A percentile compares a stretch with the other conserved stretches of the same genome.
phyloP scores from a whole-genome alignment of 2,329 filamentous ascomycete species.

The Clarireedia monteithiana region DNA sequence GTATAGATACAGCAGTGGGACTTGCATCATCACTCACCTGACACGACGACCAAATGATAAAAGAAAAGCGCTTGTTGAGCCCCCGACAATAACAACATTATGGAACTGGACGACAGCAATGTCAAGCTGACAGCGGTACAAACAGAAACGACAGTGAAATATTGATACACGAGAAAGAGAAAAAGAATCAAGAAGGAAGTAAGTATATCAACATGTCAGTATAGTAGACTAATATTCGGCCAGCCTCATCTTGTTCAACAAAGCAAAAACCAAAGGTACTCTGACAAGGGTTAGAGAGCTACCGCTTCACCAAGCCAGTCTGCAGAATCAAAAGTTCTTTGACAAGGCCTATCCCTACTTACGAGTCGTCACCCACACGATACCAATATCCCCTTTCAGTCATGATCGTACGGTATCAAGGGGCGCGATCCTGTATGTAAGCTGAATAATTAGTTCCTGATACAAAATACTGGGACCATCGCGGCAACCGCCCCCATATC shows the following conservation, averaged over 20 bases:
- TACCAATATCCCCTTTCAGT: too few relatives aligned
- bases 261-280: too few relatives aligned
- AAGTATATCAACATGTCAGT: neutral
- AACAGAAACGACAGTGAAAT: neutral
- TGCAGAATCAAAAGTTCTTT: too few relatives aligned
- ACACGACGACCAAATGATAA: neutral
- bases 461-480: neutral
- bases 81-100: neutral
- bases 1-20: neutral
- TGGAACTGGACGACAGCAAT: neutral
- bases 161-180: neutral
- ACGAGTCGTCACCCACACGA: neutral
- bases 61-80: neutral
- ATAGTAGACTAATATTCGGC: neutral
- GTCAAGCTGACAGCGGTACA: neutral
- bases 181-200: neutral
- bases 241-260: neutral
- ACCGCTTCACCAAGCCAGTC: too few relatives aligned
- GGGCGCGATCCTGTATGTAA: neutral
- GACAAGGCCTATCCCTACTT: too few relatives aligned
- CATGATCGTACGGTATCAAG: neutral
- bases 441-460: neutral
- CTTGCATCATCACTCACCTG: neutral
- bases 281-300: too few relatives aligned
- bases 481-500: too few relatives aligned